Base-by-base conservation (phyloP, 305 asterid genomes). In the Fraxinus greggii region DNA sequence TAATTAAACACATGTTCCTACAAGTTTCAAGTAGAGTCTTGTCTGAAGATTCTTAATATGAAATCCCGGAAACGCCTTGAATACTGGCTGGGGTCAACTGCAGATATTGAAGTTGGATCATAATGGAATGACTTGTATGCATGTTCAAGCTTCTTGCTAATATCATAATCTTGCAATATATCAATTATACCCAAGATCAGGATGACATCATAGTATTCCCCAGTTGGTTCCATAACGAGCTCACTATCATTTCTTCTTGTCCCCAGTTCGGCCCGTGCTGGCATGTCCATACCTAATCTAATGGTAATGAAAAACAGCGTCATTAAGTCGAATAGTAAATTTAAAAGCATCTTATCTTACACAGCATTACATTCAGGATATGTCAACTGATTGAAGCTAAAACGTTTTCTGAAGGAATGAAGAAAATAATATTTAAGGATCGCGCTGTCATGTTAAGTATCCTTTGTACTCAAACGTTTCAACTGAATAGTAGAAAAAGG, bases 121-220 rank as follows among this genome's bases (percentile, higher is more conserved):
- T 89, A 90, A 51, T 95, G 98, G 84, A 95, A 89, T 15, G 99
- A 90, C 88, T 95, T 95, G 89, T 94, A 94, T 8, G 98, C 98
- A 81, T 96, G 99, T 84, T 96, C 99, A n/a, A 96, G 97, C 93
- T 92, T 96, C 92, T 96, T 96, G 89, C 97, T 92, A 72, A 95
- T 93, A 73, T 94, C 99, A 33, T 94, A 95, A 77, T 94, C 98
- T 80, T 95, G 99, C 33, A 94, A 84, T 70, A 95, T 95, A 89
- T 96, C 99, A 23, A 96, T 96, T 29, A 96, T 93, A 17, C 99
- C 95, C 67, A 96, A 92, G 75, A 93, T 93, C 19, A 96, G 88
- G 81, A 94, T 79, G 78, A 96, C 96, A 72, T 96, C 97, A 75
- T 86, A 96, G 83, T 84, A 90, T 89, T 91, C 93, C 75, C 99